Base-by-base conservation (phyloP, 441 rosid species). In the Jatropha podagrica region DNA sequence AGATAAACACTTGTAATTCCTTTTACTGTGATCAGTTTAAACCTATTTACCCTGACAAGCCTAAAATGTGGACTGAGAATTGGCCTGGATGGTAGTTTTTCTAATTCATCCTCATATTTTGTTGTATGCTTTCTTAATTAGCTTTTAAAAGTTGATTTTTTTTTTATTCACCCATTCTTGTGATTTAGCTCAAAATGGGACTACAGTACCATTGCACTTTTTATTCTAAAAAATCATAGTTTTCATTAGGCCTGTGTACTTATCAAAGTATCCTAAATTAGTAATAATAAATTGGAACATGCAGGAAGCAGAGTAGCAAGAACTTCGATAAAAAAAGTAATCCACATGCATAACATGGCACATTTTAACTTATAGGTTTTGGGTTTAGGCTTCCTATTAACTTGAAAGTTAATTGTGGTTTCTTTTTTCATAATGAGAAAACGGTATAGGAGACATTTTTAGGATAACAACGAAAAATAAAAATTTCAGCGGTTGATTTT, bases 11-110 rank as follows among this genome's bases (percentile, higher is more conserved):
- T 23, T 93, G 97, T 77, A 96, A 96, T 82, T 86, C 85, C 80
- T 96, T 96, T 78, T 96, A 96, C 82, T 94, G 98, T 74, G 98
- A 96, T 81, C 85, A 90, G 55, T 93, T 90, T 81, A 87, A 81
- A 75, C 97, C 98, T 60, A 90, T 87, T 79, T 83, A 84, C 72
- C 91, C 94, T 0, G 89, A 87, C 85, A 92, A 89, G 83, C 99
- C 99, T n/a, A 96, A 93, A 79, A 87, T 96, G 41, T 96, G 99
- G 98, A 96, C 99, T 59, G 98, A 96, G 88, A 93, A 96, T 78
- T 96, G 99, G 99, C 98, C 99, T 83, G 98, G 99, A 91, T 96
- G 99, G 99, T 95, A 91, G 81, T 61, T 38, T 72, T 81, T 27
- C 71, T 23, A 23, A 40, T 48, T 83, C 74, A 20, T 62, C 37